A percentile compares a stretch with the other conserved stretches of the same genome.
phyloP scores from a whole-genome alignment of 169 alveolate species.

The Cryptosporidium ubiquitum region DNA sequence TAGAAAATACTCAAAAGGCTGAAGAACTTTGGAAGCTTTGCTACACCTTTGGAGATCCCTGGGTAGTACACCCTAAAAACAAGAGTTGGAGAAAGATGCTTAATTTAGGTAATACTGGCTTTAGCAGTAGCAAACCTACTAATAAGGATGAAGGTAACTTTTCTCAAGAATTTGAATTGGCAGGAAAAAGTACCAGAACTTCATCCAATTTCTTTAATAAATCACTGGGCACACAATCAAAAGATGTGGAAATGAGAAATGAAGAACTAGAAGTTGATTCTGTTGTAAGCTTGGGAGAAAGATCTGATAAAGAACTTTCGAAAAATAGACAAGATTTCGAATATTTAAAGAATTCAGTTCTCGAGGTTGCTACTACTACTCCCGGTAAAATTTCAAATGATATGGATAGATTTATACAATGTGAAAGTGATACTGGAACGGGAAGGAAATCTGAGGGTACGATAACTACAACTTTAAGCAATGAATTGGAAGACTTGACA shows the following conservation, averaged over 20 bases:
- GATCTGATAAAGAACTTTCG: neutral
- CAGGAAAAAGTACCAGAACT: neutral
- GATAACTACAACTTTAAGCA: neutral
- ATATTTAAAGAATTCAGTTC: neutral
- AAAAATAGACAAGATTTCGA: neutral
- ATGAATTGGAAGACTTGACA: neutral
- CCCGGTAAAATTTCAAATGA: neutral
- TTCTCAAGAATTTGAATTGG: neutral
- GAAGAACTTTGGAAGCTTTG: constrained; percentile 63
- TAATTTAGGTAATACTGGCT: neutral
- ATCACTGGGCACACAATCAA: neutral
- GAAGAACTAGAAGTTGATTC: neutral
- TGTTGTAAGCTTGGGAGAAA: neutral
- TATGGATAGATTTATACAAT: neutral
- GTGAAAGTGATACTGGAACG: neutral
- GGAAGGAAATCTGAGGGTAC: neutral
- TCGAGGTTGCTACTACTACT: neutral
- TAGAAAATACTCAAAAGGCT: constrained; percentile 59
- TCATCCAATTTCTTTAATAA: neutral
- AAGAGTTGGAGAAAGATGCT: constrained; percentile 9
- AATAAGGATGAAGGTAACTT: neutral
- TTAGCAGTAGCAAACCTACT: neutral
- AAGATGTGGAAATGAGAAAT: neutral
- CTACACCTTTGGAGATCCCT: constrained; percentile 68
- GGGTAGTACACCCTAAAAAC: constrained; percentile 62